Conservation (phyloP, 2,329 filamentous ascomycete genomes). For the Penicillium italicum region DNA sequence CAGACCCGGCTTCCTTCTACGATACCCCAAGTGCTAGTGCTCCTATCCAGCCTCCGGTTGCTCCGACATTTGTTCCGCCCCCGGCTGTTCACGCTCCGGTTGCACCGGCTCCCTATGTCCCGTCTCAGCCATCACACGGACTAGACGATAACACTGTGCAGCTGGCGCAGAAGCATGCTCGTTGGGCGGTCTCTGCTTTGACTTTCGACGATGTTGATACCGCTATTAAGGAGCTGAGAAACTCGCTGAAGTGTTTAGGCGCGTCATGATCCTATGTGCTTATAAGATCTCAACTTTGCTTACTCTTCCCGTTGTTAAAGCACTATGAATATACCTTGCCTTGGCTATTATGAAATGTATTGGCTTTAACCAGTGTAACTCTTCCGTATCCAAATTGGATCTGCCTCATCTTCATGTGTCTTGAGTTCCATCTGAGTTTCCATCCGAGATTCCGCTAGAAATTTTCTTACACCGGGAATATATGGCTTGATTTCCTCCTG, state of each 20-base stretch:
- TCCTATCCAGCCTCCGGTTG: constrained; percentile 17
- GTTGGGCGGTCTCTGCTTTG: constrained; percentile 92
- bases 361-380: background rate
- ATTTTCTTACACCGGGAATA: background rate
- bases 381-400: background rate
- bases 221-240: constrained; percentile 76
- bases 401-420: background rate
- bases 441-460: background rate
- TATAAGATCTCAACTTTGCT: background rate
- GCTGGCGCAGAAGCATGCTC: constrained; percentile 89
- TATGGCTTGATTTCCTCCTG: background rate
- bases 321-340: background rate
- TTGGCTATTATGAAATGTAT: background rate
- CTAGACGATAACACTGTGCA: constrained; percentile 69
- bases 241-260: constrained; percentile 68
- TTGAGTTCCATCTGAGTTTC: background rate
- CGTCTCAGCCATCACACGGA: constrained; percentile 29
- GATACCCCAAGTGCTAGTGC: constrained; percentile 17
- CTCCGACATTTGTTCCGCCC: constrained; percentile 13
- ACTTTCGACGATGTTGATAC: constrained; percentile 96
- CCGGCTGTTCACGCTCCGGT: constrained; percentile 26
- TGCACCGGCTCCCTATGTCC: constrained; percentile 18
- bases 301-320: background rate
- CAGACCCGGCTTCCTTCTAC: constrained; percentile 24
- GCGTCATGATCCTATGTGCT: constrained; percentile 36